phyloP scores from a whole-genome alignment of 2,329 filamentous ascomycete genomes.

The Raffaelea albimanens region DNA sequence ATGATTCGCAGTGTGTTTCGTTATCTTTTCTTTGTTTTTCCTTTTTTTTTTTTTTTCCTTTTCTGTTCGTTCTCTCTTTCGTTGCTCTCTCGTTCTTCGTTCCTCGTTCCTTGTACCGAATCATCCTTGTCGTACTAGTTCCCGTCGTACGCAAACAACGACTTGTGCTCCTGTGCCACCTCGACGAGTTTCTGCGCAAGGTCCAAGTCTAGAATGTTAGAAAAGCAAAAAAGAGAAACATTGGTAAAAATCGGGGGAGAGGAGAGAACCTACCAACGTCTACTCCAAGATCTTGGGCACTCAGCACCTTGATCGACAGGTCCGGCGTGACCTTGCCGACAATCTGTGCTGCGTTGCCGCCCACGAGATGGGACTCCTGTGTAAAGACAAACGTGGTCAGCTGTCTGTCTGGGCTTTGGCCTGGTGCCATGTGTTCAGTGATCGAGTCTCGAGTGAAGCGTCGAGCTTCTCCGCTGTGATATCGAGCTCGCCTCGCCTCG shows the following conservation, averaged over 20 bases:
- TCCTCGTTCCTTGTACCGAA: no score
- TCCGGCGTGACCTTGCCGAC: slow-evolving; percentile 74
- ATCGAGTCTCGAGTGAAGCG: no score
- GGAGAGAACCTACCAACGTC: slow-evolving; percentile 48
- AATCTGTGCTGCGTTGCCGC: slow-evolving; percentile 63
- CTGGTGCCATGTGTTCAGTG: no score
- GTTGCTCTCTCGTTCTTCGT: background rate
- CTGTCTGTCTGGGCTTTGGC: background rate
- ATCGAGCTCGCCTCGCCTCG: no score
- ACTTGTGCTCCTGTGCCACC: slow-evolving; percentile 10
- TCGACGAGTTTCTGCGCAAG: slow-evolving; percentile 12
- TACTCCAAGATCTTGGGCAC: slow-evolving; percentile 58
- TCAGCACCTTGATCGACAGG: slow-evolving; percentile 60
- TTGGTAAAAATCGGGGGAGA: background rate
- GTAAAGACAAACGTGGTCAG: background rate
- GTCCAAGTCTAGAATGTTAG: slow-evolving; percentile 9
- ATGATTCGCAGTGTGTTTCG: background rate
- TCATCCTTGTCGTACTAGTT: background rate
- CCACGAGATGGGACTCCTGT: slow-evolving; percentile 61
- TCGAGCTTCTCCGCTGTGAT: no score
- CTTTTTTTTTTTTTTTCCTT: slow-evolving; percentile 1
- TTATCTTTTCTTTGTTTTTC: background rate
- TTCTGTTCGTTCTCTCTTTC: background rate
- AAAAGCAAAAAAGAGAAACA: background rate
- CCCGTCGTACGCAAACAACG: slow-evolving; percentile 5